A percentile compares a stretch with the other conserved stretches of the same genome.
Conservation (phyloP, 2,329 filamentous ascomycete species). For the Verticillium zaregamsianum region DNA sequence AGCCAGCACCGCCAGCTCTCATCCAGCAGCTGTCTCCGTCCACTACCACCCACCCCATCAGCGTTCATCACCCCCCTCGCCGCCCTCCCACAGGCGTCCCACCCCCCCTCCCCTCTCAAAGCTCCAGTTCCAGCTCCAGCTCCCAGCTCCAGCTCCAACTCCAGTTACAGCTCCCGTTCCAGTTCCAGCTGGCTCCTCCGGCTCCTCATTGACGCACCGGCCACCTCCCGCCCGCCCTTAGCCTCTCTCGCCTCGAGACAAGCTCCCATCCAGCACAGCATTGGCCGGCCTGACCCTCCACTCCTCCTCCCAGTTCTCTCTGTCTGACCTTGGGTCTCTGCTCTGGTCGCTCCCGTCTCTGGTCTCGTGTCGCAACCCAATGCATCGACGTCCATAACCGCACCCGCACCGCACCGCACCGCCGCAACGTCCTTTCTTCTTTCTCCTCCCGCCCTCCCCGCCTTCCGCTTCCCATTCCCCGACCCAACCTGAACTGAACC, state of each 20-base stretch:
- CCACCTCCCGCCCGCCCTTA: background rate
- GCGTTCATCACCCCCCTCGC: background rate
- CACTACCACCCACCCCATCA: background rate
- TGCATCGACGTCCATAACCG: background rate
- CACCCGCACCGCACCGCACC: background rate
- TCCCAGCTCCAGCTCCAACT: background rate
- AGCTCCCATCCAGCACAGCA: background rate
- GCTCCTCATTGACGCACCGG: background rate
- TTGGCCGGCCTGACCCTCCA: background rate
- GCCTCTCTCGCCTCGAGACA: conserved; percentile 4
- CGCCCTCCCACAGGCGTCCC: background rate
- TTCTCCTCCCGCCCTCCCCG: background rate
- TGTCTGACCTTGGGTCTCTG: conserved; percentile 5
- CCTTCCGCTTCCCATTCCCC: background rate
- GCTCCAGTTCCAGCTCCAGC: background rate
- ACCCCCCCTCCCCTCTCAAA: background rate
- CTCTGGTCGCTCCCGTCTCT: background rate
- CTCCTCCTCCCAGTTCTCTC: conserved; percentile 10
- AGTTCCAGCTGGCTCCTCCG: background rate
- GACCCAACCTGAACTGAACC: conserved; percentile 4
- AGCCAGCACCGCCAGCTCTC: background rate
- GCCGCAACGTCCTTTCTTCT: conserved; percentile 7
- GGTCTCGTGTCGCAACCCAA: conserved; percentile 12
- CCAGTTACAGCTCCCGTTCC: background rate
- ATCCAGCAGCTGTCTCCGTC: background rate